Evolutionary conservation across 1,139 yeast species (phyloP), one percentile per base, ranked within the genome.

Genomic region (Pichia sp.): DNA sequence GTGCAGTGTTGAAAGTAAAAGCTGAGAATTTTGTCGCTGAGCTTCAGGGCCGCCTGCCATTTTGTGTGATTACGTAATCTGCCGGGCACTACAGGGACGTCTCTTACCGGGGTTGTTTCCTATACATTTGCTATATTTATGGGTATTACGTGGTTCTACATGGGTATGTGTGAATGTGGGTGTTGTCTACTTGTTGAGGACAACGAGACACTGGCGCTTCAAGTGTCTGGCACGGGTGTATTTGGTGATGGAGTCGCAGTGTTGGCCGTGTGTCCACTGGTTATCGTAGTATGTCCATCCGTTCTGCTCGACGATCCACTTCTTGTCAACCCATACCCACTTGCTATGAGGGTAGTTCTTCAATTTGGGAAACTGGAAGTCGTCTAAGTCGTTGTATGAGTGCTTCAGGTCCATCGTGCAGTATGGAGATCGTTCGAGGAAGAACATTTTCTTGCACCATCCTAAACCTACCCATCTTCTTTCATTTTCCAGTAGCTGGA

Each of bases 391-490:
- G 2, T 67, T 58, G 14, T 66, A 59, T 18, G 55, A 50, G 22
- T 64, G 62, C 44, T 68, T 65, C n/a, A 78, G 66, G 10, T 69
- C 64, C 28, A 66, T 72, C 51, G 69, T 73, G 37, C 83, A 77
- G 55, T 66, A 80, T 32, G 70, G 67, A 1, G 76, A 57, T 34
- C 84, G 58, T 53, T 81, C 86, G 47, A 69, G 67, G 1, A 85
- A 84, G 15, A 79, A 58, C 36, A 79, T 58, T 33, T 68, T 66
- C 42, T 72, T 70, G 35, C 76, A 66, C 85, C 85, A 81, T 5
- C 85, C 86, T 19, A 80, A 51, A 0, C 82, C 85, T 4, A 79
- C 44, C 85, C 85, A 80, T 45, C 85, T 67, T 56, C 87, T 68
- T 58, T 81, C 81, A 55, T 81, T 77, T 54, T 81, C 84, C 38